Conservation (phyloP, 179 eudicot species). For the Amaranthus tricolor region DNA sequence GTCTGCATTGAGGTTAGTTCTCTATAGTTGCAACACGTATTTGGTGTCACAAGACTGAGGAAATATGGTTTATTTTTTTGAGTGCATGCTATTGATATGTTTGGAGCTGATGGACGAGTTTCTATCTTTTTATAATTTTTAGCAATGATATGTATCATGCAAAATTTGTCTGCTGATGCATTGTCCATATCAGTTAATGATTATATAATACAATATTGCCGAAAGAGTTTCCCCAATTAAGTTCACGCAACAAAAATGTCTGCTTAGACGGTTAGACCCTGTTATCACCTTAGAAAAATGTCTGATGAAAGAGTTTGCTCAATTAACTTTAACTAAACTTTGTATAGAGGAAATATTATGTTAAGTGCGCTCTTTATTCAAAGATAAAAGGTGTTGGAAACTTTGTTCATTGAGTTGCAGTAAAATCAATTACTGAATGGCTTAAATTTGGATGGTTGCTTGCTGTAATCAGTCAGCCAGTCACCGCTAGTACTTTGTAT, state of each 20-base stretch:
- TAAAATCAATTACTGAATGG: not conserved
- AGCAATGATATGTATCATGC: not conserved
- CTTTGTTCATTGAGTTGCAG: not conserved
- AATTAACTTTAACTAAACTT: no score
- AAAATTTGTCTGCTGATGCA: not conserved
- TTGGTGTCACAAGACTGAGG: not conserved
- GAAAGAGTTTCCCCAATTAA: not conserved
- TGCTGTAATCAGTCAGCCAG: no score
- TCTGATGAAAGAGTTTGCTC: no score
- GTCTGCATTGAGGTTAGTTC: constrained; percentile 76
- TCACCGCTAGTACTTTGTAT: not conserved
- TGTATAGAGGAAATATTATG: not conserved
- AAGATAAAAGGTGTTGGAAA: not conserved
- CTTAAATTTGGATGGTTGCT: not conserved
- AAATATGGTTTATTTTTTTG: not conserved
- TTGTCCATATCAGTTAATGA: not conserved
- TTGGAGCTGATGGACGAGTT: not conserved
- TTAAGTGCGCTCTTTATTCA: not conserved
- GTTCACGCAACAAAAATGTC: not conserved
- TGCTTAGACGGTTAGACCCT: no score
- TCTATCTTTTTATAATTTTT: not conserved
- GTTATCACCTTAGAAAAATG: no score
- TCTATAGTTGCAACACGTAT: constrained; percentile 1
- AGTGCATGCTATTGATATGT: not conserved
- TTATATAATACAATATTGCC: not conserved